Conservation (phyloP, 495 filamentous ascomycete genomes). For the Staphylotrichum longicolle region DNA sequence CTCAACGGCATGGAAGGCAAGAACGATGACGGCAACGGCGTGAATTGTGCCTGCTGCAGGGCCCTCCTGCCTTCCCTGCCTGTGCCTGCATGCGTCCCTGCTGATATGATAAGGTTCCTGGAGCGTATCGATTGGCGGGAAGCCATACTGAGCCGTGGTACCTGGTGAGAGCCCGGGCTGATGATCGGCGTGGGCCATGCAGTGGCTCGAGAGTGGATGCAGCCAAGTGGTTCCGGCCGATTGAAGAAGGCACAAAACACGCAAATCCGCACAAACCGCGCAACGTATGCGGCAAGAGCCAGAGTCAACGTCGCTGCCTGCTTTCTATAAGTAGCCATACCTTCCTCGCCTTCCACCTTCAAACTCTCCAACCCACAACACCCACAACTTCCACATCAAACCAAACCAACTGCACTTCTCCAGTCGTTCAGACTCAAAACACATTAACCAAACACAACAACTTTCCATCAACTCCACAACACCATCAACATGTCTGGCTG, state of each 20-base stretch:
- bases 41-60: constrained; percentile 6
- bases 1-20: not conserved
- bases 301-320: constrained; percentile 13
- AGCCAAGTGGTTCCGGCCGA: not conserved
- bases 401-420: not conserved
- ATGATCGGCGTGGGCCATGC: too few relatives aligned
- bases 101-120: too few relatives aligned
- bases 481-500: constrained; percentile 48
- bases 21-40: not conserved
- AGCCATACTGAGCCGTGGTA: too few relatives aligned
- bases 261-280: constrained; percentile 40
- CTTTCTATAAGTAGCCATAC: constrained; percentile 27
- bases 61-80: not conserved
- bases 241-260: constrained; percentile 17
- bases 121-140: too few relatives aligned
- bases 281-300: constrained; percentile 23
- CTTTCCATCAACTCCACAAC: constrained; percentile 13
- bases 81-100: not conserved
- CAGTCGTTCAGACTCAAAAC: not conserved
- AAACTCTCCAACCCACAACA: constrained; percentile 13
- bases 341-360: not conserved
- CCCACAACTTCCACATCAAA: not conserved
- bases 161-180: not conserved
- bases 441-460: constrained; percentile 18
- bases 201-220: constrained; percentile 14